A percentile compares a stretch with the other conserved stretches of the same genome.
phyloP scores from a whole-genome alignment of 148 eudicot genomes.

The Bassia scoparia region DNA sequence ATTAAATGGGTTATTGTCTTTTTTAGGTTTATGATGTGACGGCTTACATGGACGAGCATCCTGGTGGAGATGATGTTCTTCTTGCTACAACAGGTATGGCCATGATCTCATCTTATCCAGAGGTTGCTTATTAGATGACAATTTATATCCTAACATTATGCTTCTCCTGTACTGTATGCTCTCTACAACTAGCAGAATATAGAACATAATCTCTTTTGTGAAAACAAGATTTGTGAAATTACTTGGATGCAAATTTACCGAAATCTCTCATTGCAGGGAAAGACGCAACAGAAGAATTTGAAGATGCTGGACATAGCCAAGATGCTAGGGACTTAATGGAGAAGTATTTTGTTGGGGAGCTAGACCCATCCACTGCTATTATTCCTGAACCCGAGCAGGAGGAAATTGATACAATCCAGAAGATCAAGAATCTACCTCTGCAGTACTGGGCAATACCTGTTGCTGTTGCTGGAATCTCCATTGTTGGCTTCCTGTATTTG shows the following conservation, averaged over 20 bases:
- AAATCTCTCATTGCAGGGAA: conserved; percentile 42
- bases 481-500: conserved; percentile 54
- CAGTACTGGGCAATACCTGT: conserved; percentile 67
- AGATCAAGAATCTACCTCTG: conserved; percentile 43
- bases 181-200: not conserved
- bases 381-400: conserved; percentile 47
- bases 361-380: conserved; percentile 49
- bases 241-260: not conserved
- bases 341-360: conserved; percentile 70
- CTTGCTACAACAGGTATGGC: conserved; percentile 54
- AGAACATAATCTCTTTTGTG: too few species aligned
- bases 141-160: not conserved
- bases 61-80: conserved; percentile 93
- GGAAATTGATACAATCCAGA: conserved; percentile 27
- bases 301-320: conserved; percentile 93
- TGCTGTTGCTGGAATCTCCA: conserved; percentile 50
- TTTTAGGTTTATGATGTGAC: conserved; percentile 90
- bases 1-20: not conserved
- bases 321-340: conserved; percentile 70
- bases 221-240: too few species aligned
- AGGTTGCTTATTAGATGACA: not conserved
- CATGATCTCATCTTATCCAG: not conserved
- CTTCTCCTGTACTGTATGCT: too few species aligned
- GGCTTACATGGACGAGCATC: conserved; percentile 83
- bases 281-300: conserved; percentile 93